Base-by-base conservation (phyloP, 2,329 filamentous ascomycete genomes). In the Epichloe bromicola region DNA sequence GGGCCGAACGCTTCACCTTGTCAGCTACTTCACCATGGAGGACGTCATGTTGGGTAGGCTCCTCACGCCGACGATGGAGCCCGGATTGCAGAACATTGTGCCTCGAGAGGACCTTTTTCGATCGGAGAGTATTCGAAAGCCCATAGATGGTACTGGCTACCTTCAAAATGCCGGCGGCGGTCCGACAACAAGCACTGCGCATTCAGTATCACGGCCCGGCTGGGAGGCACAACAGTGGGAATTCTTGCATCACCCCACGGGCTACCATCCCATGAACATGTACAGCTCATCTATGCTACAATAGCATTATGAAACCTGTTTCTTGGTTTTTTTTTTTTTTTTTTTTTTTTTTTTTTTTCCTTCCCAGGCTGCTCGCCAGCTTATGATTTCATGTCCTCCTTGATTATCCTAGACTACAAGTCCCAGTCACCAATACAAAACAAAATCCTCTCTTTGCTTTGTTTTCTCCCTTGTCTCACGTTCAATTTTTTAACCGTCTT, bases 11-110 rank as follows among this genome's bases (percentile, higher is more conserved):
- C 88, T 94, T 61, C 88, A 94, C 61, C 70, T 95, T 49, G 88
- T 95, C 39, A 89, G 85, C 10, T 95, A 95, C 64, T 95, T 94
- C 70, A 86, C 74, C 42, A 75, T 90, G 11, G 80, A 87, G 14
- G 88, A 95, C 49, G 26, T 51, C 12, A 51, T 51, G 49, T 17
- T 46, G 10, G 43, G 49, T 5, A 40, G 49, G 36, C 43, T 51
- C 5, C 45, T 36, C 17, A 51, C 43, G 26, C 49, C 49, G 11
- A 40, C 49, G 4, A 30, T 48, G 14, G 46, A 48, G 23, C 45
- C 45, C 14, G 46, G 39, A 7, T 15, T 51, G 33, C 38, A 37
- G 20, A 19, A 51, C 14, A 33, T 51, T 37, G 43, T 51, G 20
- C 49, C 49, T 26, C 42, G 49, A 19, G 34, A 47, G 37, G 49